Base-by-base conservation (phyloP, 2,329 filamentous ascomycete genomes). In the Penicillium janthinellum region DNA sequence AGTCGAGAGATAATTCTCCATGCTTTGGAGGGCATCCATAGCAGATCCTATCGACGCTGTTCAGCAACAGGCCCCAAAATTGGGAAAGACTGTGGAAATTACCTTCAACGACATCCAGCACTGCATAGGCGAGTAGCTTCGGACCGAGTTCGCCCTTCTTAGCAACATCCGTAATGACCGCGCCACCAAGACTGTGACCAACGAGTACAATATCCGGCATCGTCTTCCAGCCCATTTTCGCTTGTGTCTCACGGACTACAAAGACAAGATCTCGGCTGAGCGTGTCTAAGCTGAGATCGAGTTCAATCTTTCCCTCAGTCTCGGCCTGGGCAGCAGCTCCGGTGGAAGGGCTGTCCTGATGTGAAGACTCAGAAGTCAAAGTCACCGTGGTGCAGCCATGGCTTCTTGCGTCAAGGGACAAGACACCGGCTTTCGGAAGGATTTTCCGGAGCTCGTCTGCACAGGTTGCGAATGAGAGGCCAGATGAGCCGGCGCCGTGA, bases 401-500 rank as follows among this genome's bases (percentile, higher is more conserved):
- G 22, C 90, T 91, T 50, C 95, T 86, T 49, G 92, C 93, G 74
- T 98, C 93, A 11, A 93, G 75, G 3, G 92, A 91, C 20, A 99
- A 83, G 42, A 98, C 85, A 0, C 95, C 96, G 2, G 93, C 90
- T 6, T 86, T 82, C 0, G 95, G 91, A 44, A 96, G 81, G 6
- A 86, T 82, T 73, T 89, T 91, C 55, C 88, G 85, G 62, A 98
- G 87, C 73, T 96, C 90, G 47, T 86, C 83, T 2, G 89, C 87
- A 61, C 96, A 87, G 4, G 91, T 83, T 5, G 93, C 93, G 77
- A 98, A 99, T 2, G 92, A 96, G 59, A 98, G 84, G 6, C 90
- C 96, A 0, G 93, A 96, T 4, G 93, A 96, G 15, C 95, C 95
- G 42, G 91, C 95, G 41, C 95, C 95, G 77, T 99, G 95, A 73